Base-by-base conservation (phyloP, 805 yeast genomes). In the Nakazawaea pomicola region DNA sequence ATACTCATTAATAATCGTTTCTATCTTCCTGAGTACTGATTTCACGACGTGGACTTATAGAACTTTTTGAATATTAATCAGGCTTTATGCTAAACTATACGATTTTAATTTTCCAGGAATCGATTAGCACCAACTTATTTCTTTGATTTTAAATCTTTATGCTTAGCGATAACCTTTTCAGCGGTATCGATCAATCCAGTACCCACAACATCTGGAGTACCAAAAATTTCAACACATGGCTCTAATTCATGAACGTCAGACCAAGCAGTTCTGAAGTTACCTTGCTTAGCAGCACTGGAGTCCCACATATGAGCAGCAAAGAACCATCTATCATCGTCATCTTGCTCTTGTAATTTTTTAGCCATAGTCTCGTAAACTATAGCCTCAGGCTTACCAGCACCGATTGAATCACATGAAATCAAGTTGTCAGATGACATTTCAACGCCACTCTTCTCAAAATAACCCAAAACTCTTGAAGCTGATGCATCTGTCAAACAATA, bases 261-360 rank as follows among this genome's bases (percentile, higher is more conserved):
- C 62, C 62, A 57, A 9, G 62, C 62, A 29, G 62, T 57, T 25
- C 43, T 43, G 41, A 57, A 57, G 3, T 60, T 59, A 25, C 56
- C 57, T 33, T 51, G 55, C 32, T 49, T 55, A 11, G 62, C 62
- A n/a, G 62, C 62, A 45, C 50, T 45, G 14, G 54, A 49, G 41
- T 57, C 62, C 62, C 62, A 57, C 57, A 57, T 54, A 32, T 57
- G 62, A 15, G 61, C 55, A 33, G 62, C 62, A 11, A 57, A 60
- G 49, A 57, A 57, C 49, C 55, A 57, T 32, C 37, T 41, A 4
- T 57, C 58, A 43, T 56, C 61, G 21, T 52, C 50, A 17, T 55
- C 58, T 18, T 46, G 44, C 4, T 53, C 51, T 8, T 56, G 54
- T 23, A 57, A 51, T 33, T 49, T 53, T 10, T 49, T 38, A 9